Conservation (phyloP, 129 eudicot species). For the Helianthus tuberosus region DNA sequence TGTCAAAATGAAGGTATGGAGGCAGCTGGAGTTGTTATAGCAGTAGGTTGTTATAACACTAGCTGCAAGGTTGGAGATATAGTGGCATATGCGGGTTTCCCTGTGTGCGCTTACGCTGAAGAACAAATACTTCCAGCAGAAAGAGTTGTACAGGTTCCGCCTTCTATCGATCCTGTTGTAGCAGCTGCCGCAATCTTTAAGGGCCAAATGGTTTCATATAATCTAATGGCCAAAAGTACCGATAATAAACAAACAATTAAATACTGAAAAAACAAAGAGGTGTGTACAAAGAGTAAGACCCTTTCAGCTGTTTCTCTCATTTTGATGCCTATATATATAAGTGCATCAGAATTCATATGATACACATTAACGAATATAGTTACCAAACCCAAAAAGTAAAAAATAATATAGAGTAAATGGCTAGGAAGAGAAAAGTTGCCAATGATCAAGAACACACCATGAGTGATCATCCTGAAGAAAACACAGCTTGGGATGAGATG, state of each 20-base stretch:
- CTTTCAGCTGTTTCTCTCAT: conserved; percentile 47
- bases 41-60: conserved; percentile 55
- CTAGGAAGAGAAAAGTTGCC: conserved; percentile 64
- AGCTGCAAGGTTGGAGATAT: conserved; percentile 52
- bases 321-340: conserved; percentile 33
- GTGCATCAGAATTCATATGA: conserved; percentile 25
- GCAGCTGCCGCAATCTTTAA: conserved; percentile 58
- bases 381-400: conserved; percentile 14
- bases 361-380: conserved; percentile 18
- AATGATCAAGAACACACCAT: conserved; percentile 34
- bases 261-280: conserved; percentile 36
- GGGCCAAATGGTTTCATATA: conserved; percentile 53
- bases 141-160: conserved; percentile 49
- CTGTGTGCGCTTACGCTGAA: conserved; percentile 31
- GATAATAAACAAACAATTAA: conserved; percentile 14
- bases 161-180: conserved; percentile 52
- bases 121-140: conserved; percentile 74
- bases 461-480: conserved; percentile 38
- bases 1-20: conserved; percentile 37
- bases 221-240: conserved; percentile 21
- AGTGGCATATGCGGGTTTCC: conserved; percentile 24
- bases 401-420: conserved; percentile 33
- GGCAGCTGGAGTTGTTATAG: conserved; percentile 61
- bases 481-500: conserved; percentile 52
- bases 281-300: conserved; percentile 49